A percentile compares a stretch with the other conserved stretches of the same genome.
Evolutionary conservation across 257 asterid genomes (phyloP).

Genomic region (Lycium ferocissimum): DNA sequence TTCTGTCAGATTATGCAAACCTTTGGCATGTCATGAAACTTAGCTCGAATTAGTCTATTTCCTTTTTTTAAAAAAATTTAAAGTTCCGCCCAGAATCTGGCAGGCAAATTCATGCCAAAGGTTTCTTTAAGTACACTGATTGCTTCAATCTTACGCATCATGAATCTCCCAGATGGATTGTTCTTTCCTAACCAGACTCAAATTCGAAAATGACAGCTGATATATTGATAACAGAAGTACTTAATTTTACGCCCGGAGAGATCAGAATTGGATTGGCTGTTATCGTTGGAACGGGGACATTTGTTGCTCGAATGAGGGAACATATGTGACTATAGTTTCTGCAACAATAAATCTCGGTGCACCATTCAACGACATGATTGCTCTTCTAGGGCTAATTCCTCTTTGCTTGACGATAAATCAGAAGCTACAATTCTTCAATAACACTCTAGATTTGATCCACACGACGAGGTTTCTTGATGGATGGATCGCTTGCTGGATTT

Average conservation of each 20-base stretch:
- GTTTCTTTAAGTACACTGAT: constrained; percentile 64
- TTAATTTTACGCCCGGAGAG: constrained; percentile 56
- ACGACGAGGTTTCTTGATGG: constrained; percentile 70
- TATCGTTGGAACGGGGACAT: constrained; percentile 69
- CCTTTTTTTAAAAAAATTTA: too few relatives aligned
- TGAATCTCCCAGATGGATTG: constrained; percentile 63
- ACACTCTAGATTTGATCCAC: constrained; percentile 69
- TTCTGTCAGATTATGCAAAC: too few relatives aligned
- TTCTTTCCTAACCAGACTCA: constrained; percentile 43
- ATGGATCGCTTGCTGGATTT: constrained; percentile 71
- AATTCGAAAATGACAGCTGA: constrained; percentile 51
- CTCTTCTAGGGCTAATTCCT: constrained; percentile 61
- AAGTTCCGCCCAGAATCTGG: too few relatives aligned
- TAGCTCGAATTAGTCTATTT: too few relatives aligned
- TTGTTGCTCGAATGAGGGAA: constrained; percentile 73
- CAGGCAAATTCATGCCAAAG: constrained; percentile 40
- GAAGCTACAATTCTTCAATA: constrained; percentile 71
- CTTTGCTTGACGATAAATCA: constrained; percentile 70
- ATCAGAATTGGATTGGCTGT: constrained; percentile 66
- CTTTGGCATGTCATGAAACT: too few relatives aligned
- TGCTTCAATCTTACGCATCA: constrained; percentile 64
- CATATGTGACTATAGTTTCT: constrained; percentile 57
- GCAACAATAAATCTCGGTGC: constrained; percentile 68
- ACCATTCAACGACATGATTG: constrained; percentile 65
- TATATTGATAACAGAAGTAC: constrained; percentile 54